A percentile compares a stretch with the other conserved stretches of the same genome.
phyloP scores from a whole-genome alignment of 345 rosid species.

The Eucalyptus rudis region DNA sequence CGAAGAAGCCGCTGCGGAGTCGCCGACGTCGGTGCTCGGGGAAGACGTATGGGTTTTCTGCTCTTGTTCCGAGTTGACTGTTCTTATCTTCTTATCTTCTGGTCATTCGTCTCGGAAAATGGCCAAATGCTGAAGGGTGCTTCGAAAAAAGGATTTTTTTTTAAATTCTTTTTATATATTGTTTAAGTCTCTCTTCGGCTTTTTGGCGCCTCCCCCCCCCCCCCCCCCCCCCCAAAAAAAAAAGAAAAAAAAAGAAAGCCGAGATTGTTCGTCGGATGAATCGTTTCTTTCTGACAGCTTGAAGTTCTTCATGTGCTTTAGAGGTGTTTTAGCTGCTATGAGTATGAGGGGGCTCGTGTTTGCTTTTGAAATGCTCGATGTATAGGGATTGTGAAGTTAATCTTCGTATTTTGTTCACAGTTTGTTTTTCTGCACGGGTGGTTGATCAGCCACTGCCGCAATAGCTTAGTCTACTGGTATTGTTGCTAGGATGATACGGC shows the following conservation, averaged over 20 bases:
- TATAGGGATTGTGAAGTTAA: not conserved
- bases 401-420: not conserved
- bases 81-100: not conserved
- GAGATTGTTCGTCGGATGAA: not conserved
- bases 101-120: not conserved
- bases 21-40: conserved; percentile 84
- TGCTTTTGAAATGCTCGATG: not conserved
- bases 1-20: conserved; percentile 33
- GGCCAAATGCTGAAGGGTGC: not conserved
- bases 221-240: rapidly evolving
- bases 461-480: not conserved
- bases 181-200: not conserved
- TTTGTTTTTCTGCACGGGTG: not conserved
- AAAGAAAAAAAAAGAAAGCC: not conserved
- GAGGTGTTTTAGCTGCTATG: not conserved
- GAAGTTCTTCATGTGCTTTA: not conserved
- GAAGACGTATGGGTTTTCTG: conserved; percentile 39
- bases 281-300: not conserved
- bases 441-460: not conserved
- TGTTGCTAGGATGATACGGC: not conserved
- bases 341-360: not conserved
- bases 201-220: not conserved
- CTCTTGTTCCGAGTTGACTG: not conserved
- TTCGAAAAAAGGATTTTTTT: not conserved
- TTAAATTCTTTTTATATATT: no score